phyloP scores from a whole-genome alignment of 108 stramenopile genomes.

The Nitzschia palea region DNA sequence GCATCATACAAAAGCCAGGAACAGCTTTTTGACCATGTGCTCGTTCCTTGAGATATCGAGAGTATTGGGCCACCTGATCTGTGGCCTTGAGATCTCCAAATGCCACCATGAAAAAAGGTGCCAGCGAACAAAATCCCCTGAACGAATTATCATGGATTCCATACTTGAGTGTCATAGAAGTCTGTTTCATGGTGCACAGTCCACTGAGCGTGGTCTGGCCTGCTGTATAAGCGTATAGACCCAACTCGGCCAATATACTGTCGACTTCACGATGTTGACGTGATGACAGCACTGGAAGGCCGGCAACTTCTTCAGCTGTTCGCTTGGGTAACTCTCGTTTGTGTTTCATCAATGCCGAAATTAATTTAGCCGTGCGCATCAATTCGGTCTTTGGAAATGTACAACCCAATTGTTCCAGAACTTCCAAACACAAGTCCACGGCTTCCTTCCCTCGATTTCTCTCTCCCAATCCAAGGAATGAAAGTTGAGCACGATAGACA shows the following conservation, averaged over 20 bases:
- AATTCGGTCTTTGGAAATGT: conserved; percentile 1
- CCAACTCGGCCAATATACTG: conserved; percentile 1
- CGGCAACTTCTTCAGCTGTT: background rate
- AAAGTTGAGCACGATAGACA: background rate
- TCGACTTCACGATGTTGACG: background rate
- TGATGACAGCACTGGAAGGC: background rate
- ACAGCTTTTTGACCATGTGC: background rate
- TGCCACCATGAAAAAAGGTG: conserved; percentile 17
- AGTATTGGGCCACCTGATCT: background rate
- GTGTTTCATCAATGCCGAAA: conserved; percentile 8
- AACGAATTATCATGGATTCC: background rate
- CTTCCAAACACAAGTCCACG: conserved; percentile 5
- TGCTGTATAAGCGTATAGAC: conserved; percentile 4
- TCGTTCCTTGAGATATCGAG: background rate
- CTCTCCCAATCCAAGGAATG: background rate
- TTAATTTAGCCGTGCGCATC: background rate
- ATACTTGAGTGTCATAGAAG: conserved; percentile 2
- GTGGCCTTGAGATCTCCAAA: background rate
- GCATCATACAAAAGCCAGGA: conserved; percentile 1
- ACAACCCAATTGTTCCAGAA: conserved; percentile 8
- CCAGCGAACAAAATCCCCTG: background rate
- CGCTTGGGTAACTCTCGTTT: conserved; percentile 1
- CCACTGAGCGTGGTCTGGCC: background rate
- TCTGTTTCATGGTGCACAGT: conserved; percentile 2
- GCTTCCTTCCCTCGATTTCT: background rate